phyloP scores from a whole-genome alignment of 768 basidiomycete species.

The Mycena alexandri region DNA sequence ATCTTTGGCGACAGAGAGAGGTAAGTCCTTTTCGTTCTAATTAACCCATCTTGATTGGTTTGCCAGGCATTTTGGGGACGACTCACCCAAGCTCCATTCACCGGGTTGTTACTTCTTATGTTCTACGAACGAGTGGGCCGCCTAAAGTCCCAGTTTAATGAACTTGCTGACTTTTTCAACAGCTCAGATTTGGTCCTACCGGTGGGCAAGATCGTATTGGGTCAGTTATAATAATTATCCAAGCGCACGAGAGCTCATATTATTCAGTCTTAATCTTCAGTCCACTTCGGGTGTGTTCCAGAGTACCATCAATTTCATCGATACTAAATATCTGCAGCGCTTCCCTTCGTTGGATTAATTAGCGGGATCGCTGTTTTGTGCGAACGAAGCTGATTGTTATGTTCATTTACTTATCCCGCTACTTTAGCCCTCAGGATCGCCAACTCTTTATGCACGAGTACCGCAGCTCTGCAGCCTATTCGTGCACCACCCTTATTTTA shows the following conservation, averaged over 20 bases:
- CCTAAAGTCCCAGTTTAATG: not conserved
- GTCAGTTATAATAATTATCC: conserved; percentile 26
- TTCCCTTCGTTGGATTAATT: conserved; percentile 52
- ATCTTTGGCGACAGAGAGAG: conserved; percentile 55
- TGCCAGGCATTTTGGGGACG: conserved; percentile 37
- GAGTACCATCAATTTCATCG: not conserved
- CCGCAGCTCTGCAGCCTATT: conserved; percentile 53
- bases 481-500: conserved; percentile 50
- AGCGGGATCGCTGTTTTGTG: conserved; percentile 50
- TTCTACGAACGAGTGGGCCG: conserved; percentile 48
- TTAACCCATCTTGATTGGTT: not conserved
- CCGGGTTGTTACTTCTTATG: conserved; percentile 46
- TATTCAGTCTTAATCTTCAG: conserved; percentile 30
- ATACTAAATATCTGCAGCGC: conserved; percentile 44
- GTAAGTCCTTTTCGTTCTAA: not conserved
- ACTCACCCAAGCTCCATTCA: conserved; percentile 37
- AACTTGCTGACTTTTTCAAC: not conserved
- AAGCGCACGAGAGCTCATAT: not conserved
- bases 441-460: conserved; percentile 59
- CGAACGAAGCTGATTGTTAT: not conserved
- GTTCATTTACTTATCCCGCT: not conserved
- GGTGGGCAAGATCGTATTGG: conserved; percentile 58
- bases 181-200: conserved; percentile 49
- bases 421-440: conserved; percentile 51
- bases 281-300: conserved; percentile 24